Percentiles rank a stretch among this genome's conserved stretches.
Evolutionary conservation across 371 early-diverging fungal species (phyloP).

Genomic region (Fennellomyces sp.): DNA sequence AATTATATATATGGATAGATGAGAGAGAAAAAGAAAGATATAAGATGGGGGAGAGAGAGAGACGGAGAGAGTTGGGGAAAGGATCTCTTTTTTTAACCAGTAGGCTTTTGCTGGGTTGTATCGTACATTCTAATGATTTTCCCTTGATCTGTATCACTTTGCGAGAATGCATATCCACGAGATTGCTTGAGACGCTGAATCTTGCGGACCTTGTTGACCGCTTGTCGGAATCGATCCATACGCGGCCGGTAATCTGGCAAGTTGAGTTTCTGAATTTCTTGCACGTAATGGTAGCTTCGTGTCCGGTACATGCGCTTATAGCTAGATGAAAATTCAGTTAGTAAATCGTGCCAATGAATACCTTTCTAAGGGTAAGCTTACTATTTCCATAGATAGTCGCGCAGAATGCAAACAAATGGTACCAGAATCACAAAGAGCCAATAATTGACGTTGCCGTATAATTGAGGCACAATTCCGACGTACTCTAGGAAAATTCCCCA

Average conservation of each 20-base stretch:
- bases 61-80: too few relatives aligned
- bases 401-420: slow-evolving; percentile 75
- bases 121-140: slow-evolving; percentile 94
- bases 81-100: slow-evolving; percentile 46
- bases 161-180: slow-evolving; percentile 97
- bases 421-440: slow-evolving; percentile 88
- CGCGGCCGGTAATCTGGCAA: slow-evolving; percentile 96
- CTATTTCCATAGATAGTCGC: slow-evolving; percentile 95
- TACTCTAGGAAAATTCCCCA: slow-evolving; percentile 80
- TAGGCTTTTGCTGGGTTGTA: slow-evolving; percentile 91
- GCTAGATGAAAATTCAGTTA: slow-evolving; percentile 30
- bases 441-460: slow-evolving; percentile 77
- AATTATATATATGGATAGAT: too few relatives aligned
- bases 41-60: neutral
- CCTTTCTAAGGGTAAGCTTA: slow-evolving; percentile 51
- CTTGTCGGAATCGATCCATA: slow-evolving; percentile 96
- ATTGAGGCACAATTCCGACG: slow-evolving; percentile 69
- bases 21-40: neutral
- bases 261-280: slow-evolving; percentile 97
- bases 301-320: slow-evolving; percentile 81
- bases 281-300: slow-evolving; percentile 91
- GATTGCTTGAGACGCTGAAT: slow-evolving; percentile 90
- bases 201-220: slow-evolving; percentile 93
- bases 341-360: neutral
- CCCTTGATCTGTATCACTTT: slow-evolving; percentile 94